Evolutionary conservation across 768 basidiomycete species (phyloP).

Genomic region (Russula foetens): DNA sequence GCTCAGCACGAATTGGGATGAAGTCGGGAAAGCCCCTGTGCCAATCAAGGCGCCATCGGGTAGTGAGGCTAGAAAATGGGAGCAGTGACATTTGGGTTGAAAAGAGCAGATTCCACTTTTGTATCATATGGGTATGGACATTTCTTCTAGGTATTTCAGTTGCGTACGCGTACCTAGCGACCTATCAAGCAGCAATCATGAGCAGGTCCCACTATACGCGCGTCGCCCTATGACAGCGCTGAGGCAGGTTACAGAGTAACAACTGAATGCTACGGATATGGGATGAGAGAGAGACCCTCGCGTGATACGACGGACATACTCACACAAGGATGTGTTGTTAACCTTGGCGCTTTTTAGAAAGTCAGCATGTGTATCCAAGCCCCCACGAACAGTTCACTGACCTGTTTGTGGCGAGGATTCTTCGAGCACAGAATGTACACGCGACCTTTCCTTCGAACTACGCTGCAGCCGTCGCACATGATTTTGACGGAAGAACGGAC

Average conservation of each 20-base stretch:
- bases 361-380: slow-evolving; percentile 18
- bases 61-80: slow-evolving; percentile 79
- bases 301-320: no score
- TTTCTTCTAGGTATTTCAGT: not conserved
- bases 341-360: slow-evolving; percentile 51
- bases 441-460: slow-evolving; percentile 84
- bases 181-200: not conserved
- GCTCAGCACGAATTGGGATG: slow-evolving; percentile 92
- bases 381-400: slow-evolving; percentile 26
- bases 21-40: slow-evolving; percentile 62
- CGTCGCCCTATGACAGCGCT: not conserved
- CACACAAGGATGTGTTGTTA: slow-evolving; percentile 21
- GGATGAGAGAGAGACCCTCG: not conserved
- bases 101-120: not conserved
- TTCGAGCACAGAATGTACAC: slow-evolving; percentile 90
- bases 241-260: not conserved
- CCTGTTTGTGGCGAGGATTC: slow-evolving; percentile 98
- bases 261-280: no score
- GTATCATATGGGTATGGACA: slow-evolving; percentile 2
- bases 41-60: slow-evolving; percentile 80
- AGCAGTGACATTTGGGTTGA: slow-evolving; percentile 17
- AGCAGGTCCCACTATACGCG: not conserved
- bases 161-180: not conserved
- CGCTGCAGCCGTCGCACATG: slow-evolving; percentile 89
- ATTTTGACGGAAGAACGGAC: slow-evolving; percentile 90